A percentile compares a stretch with the other conserved stretches of the same genome.
Evolutionary conservation across 768 basidiomycete species (phyloP).

Genomic region (Phanerochaete sordida): DNA sequence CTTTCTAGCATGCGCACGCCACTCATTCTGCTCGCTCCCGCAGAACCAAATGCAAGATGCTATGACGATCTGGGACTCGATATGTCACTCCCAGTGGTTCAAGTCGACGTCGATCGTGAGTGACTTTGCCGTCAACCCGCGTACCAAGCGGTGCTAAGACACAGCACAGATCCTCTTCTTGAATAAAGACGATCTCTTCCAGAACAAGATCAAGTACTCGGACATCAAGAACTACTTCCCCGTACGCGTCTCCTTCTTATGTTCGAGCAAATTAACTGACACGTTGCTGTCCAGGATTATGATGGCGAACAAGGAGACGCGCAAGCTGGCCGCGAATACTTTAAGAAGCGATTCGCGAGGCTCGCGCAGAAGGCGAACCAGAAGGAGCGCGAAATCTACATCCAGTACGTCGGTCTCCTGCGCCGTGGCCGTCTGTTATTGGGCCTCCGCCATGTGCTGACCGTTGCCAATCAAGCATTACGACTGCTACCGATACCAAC

Average conservation of each 20-base stretch:
- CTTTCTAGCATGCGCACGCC: neutral
- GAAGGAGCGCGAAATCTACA: conserved; percentile 88
- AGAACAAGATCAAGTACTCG: conserved; percentile 75
- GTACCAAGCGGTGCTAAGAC: conserved; percentile 2
- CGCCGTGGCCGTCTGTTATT: conserved; percentile 5
- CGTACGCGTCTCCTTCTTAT: conserved; percentile 36
- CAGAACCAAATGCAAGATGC: conserved; percentile 99
- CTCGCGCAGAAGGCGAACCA: conserved; percentile 84
- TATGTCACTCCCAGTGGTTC: conserved; percentile 98
- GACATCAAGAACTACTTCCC: conserved; percentile 90
- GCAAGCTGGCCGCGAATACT: conserved; percentile 81
- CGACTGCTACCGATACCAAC: conserved; percentile 88
- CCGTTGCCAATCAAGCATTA: conserved; percentile 49
- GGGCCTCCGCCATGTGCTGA: conserved; percentile 13
- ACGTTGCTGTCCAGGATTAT: conserved; percentile 55
- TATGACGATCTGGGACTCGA: conserved; percentile 98
- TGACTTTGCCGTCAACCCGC: conserved; percentile 9
- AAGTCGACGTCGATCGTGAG: conserved; percentile 87
- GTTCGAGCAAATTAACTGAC: conserved; percentile 2
- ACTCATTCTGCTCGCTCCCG: conserved; percentile 5
- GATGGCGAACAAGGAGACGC: conserved; percentile 75
- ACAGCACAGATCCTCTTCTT: conserved; percentile 74
- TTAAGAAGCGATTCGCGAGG: conserved; percentile 79
- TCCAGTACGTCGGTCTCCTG: conserved; percentile 63
- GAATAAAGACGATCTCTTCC: conserved; percentile 94